Conservation (phyloP, 2,329 filamentous ascomycete species). For the Apiospora kogelbergensis region DNA sequence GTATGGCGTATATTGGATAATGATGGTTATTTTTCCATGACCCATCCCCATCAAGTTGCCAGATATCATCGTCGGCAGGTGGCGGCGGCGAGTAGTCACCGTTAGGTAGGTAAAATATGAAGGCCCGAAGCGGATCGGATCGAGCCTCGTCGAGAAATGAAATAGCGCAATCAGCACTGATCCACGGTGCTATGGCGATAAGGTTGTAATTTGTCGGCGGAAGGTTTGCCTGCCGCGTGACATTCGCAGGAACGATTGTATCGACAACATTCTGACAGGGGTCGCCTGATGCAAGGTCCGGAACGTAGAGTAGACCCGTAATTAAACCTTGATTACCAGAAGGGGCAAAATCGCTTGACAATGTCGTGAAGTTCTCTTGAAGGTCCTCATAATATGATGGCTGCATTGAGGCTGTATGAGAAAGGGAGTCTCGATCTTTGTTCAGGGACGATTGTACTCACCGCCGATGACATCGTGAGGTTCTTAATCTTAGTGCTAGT, state of each 20-base stretch:
- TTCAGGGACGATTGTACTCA: constrained; percentile 37
- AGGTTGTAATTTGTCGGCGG: constrained; percentile 68
- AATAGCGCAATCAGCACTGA: constrained; percentile 68
- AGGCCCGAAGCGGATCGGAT: constrained; percentile 58
- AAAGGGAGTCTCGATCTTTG: constrained; percentile 8
- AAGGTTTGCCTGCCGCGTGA: constrained; percentile 70
- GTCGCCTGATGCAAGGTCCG: constrained; percentile 59
- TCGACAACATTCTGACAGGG: constrained; percentile 63
- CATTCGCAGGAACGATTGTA: constrained; percentile 71
- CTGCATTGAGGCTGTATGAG: constrained; percentile 20
- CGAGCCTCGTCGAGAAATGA: constrained; percentile 68
- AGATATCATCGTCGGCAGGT: constrained; percentile 59
- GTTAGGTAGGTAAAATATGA: constrained; percentile 63
- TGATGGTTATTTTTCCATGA: constrained; percentile 70
- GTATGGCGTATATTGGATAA: constrained; percentile 82
- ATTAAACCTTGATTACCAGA: constrained; percentile 60
- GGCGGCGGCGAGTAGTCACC: constrained; percentile 63
- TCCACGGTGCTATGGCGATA: constrained; percentile 86
- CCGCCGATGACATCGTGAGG: constrained; percentile 56
- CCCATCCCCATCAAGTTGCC: constrained; percentile 69
- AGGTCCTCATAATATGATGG: constrained; percentile 55
- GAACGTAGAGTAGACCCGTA: constrained; percentile 82
- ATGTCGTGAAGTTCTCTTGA: constrained; percentile 66
- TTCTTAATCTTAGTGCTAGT: constrained; percentile 57
- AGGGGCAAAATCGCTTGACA: constrained; percentile 67